Conservation (phyloP, 1,284 basidiomycete genomes). For the Afroboletus lepidellus region DNA sequence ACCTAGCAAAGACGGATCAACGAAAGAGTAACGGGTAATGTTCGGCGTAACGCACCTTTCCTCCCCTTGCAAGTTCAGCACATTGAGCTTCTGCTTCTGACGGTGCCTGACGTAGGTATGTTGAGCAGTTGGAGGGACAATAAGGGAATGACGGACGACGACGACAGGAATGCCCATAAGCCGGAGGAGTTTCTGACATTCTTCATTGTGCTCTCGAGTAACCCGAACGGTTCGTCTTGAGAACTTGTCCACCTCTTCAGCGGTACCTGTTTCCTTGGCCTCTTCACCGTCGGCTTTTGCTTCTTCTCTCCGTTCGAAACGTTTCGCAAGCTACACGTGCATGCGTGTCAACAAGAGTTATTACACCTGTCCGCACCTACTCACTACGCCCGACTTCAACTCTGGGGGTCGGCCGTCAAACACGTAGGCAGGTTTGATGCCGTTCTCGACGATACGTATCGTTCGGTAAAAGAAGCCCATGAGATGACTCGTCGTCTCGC, state of each 20-base stretch:
- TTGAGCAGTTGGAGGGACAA: constrained; percentile 1
- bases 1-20: constrained; percentile 52
- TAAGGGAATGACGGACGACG: constrained; percentile 63
- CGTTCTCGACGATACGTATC: constrained; percentile 97
- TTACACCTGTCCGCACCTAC: constrained; percentile 33
- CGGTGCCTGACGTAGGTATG: constrained; percentile 67
- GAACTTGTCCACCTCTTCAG: constrained; percentile 91
- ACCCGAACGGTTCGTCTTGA: constrained; percentile 92
- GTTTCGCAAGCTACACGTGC: constrained; percentile 75
- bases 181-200: constrained; percentile 83
- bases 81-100: constrained; percentile 99
- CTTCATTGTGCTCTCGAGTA: constrained; percentile 95
- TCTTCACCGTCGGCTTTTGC: constrained; percentile 95
- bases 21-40: constrained; percentile 4
- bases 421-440: constrained; percentile 97
- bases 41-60: constrained; percentile 58
- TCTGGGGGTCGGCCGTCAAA: constrained; percentile 99
- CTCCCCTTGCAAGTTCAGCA: constrained; percentile 93
- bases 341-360: not conserved
- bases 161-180: constrained; percentile 98
- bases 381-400: constrained; percentile 91
- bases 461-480: constrained; percentile 99
- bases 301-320: constrained; percentile 88
- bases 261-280: constrained; percentile 91
- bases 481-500: constrained; percentile 96